Evolutionary conservation across 495 filamentous ascomycete genomes (phyloP), one percentile per base, ranked within the genome.

Genomic region (Aspergillus nidulans): DNA sequence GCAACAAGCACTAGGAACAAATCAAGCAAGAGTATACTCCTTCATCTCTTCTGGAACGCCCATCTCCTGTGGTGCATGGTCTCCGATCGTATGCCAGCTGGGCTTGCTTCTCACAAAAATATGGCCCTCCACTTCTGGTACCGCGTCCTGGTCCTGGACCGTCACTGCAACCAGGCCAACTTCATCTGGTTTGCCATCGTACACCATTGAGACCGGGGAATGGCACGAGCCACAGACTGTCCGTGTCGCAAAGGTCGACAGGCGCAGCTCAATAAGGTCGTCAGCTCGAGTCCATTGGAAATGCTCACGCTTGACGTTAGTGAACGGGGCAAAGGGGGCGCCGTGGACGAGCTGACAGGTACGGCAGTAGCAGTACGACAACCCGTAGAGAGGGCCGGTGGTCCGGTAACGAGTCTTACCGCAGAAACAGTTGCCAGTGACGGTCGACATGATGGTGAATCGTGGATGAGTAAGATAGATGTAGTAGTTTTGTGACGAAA

Each of bases 291-390:
- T 15, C 45, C 45, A 48, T 2, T 48, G 8, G n/a, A 48, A 21
- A 16, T 48, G 45, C 9, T 48, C 45, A 3, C 26, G 26, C 26
- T 48, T 34, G 45, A 48, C 45, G 26, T 32, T 34, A 2, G 16
- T 21, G 19, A 34, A 48, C 1, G 45, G 45, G 13, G 45, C 45
- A 12, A 48, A 48, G 13, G 45, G 45, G n/a, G 25, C 45, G 45
- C 45, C 45, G 45, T 48, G 45, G 1, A 48, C n/a, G n/a, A 2
- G 45, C 23, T 48, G 45, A 26, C 45, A 48, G n/a, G 30, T 48
- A 6, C 7, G n/a, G 28, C 45, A 48, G 26, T 48, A 48, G 45
- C 45, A 48, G 45, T 28, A 48, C 26, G 13, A 32, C 1, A 48
- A 6, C 5, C 28, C 45, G 45, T 32, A 48, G 25, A 48, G 16